Conservation (phyloP, 306 rosid genomes). For the Inga leiocalycina region DNA sequence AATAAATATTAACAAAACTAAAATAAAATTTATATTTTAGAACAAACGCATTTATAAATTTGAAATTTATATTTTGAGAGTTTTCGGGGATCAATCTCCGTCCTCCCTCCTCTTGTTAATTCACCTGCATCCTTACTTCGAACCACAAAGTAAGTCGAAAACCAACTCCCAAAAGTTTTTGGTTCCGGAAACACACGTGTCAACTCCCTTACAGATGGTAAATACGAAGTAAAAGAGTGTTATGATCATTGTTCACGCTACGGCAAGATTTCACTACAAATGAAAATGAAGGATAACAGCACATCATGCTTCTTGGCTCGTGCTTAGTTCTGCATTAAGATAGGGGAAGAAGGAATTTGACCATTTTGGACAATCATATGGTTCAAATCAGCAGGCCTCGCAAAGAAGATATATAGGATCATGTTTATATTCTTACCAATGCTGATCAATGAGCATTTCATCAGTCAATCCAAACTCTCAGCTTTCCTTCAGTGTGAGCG, state of each 20-base stretch:
- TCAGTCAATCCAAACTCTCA: constrained; percentile 74
- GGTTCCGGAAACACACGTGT: not conserved
- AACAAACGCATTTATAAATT: too few relatives aligned
- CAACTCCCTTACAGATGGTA: not conserved
- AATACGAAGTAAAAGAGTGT: not conserved
- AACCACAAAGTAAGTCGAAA: too few relatives aligned
- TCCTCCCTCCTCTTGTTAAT: too few relatives aligned
- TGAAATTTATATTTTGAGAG: too few relatives aligned
- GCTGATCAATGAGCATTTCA: constrained; percentile 78
- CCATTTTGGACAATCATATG: constrained; percentile 67
- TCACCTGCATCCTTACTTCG: too few relatives aligned
- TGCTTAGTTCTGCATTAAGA: constrained; percentile 25
- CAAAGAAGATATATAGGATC: too few relatives aligned
- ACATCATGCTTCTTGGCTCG: not conserved
- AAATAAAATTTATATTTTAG: too few relatives aligned
- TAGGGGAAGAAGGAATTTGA: constrained; percentile 83
- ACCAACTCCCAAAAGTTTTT: not conserved
- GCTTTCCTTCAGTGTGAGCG: constrained; percentile 64
- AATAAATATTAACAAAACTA: too few relatives aligned
- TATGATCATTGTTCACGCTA: not conserved
- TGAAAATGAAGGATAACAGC: not conserved
- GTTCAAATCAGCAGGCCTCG: constrained; percentile 82
- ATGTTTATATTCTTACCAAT: constrained; percentile 49
- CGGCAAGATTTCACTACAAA: not conserved
- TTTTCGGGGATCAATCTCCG: too few relatives aligned